A percentile compares a stretch with the other conserved stretches of the same genome.
phyloP scores from a whole-genome alignment of 1,139 yeast genomes.

The Yamadazyma blattariae region DNA sequence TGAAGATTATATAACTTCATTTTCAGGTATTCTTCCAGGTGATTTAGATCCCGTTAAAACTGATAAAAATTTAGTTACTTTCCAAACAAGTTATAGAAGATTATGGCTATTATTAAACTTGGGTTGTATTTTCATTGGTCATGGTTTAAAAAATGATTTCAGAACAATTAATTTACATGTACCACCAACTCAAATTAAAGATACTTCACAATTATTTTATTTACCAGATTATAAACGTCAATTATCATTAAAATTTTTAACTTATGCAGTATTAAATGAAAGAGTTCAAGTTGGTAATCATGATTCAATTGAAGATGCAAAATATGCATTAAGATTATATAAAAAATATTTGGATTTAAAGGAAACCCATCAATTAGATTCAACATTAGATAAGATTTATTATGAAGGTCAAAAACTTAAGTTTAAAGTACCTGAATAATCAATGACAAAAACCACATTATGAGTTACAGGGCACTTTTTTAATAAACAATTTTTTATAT shows the following conservation, averaged over 20 bases:
- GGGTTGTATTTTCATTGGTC: constrained; percentile 94
- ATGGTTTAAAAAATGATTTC: constrained; percentile 88
- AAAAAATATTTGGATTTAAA: constrained; percentile 65
- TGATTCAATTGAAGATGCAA: constrained; percentile 95
- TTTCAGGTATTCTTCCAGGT: constrained; percentile 90
- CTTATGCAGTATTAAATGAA: constrained; percentile 71
- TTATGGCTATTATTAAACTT: constrained; percentile 84
- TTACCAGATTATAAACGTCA: constrained; percentile 69
- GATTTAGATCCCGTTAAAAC: constrained; percentile 76
- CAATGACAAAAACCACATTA: too few relatives aligned
- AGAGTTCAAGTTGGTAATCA: constrained; percentile 91
- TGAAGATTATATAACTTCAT: constrained; percentile 83
- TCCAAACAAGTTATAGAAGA: constrained; percentile 82
- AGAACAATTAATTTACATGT: constrained; percentile 89
- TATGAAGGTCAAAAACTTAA: constrained; percentile 62
- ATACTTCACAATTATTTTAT: constrained; percentile 80
- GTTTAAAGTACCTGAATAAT: constrained; percentile 36
- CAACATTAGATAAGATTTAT: constrained; percentile 63
- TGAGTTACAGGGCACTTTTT: too few relatives aligned
- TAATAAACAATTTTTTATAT: too few relatives aligned
- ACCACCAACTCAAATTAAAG: constrained; percentile 81
- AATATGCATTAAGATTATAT: constrained; percentile 77
- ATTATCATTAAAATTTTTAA: constrained; percentile 83
- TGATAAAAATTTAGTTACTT: constrained; percentile 68
- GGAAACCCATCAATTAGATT: constrained; percentile 57